phyloP scores from a whole-genome alignment of 2,329 filamentous ascomycete species.

The Cordyceps fumosorosea region DNA sequence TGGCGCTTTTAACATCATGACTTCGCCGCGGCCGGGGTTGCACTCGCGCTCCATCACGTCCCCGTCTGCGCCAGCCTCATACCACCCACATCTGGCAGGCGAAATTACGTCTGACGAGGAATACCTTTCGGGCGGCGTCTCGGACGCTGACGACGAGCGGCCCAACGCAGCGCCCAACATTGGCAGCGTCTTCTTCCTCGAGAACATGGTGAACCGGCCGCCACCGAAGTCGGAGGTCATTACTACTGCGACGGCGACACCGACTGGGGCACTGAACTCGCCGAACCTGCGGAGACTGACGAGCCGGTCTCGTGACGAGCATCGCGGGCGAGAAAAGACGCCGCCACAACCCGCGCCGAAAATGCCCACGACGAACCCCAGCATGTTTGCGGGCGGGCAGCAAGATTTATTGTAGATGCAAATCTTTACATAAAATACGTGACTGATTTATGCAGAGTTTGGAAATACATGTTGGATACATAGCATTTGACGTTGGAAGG shows the following conservation, averaged over 20 bases:
- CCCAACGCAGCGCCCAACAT: slow-evolving; percentile 28
- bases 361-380: slow-evolving; percentile 25
- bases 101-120: slow-evolving; percentile 75
- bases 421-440: neutral
- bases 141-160: slow-evolving; percentile 64
- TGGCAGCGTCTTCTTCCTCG: slow-evolving; percentile 48
- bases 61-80: slow-evolving; percentile 54
- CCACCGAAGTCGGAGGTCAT: slow-evolving; percentile 30
- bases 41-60: slow-evolving; percentile 83
- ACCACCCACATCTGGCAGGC: slow-evolving; percentile 45
- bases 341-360: slow-evolving; percentile 37
- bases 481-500: neutral
- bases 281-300: slow-evolving; percentile 23
- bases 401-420: slow-evolving; percentile 28
- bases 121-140: slow-evolving; percentile 64
- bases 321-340: slow-evolving; percentile 24
- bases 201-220: slow-evolving; percentile 52
- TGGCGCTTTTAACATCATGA: slow-evolving; percentile 45
- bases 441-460: neutral
- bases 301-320: slow-evolving; percentile 29
- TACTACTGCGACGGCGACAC: neutral
- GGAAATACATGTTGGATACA: slow-evolving; percentile 1
- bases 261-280: neutral
- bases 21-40: slow-evolving; percentile 55
- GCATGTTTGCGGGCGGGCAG: slow-evolving; percentile 27